A percentile compares a stretch with the other conserved stretches of the same genome.
Conservation (phyloP, 2,329 filamentous ascomycete genomes). For the Nannizziopsis barbatae region DNA sequence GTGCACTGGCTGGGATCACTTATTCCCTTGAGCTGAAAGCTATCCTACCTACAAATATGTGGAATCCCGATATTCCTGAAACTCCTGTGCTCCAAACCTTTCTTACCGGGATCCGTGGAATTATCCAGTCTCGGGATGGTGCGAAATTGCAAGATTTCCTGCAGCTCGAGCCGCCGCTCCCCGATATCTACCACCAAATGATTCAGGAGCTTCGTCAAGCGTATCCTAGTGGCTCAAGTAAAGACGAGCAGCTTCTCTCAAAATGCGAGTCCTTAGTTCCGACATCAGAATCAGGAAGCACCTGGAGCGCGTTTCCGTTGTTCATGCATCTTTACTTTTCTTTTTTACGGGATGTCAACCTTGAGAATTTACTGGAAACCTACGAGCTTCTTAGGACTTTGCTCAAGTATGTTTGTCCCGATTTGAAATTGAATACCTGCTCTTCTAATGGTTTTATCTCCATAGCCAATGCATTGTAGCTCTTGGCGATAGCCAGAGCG, state of each 20-base stretch:
- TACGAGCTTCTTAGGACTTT: slow-evolving; percentile 64
- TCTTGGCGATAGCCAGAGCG: slow-evolving; percentile 65
- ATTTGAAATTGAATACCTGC: background rate
- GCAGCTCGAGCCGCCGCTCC: slow-evolving; percentile 60
- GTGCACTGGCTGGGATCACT: background rate
- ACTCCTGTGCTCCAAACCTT: slow-evolving; percentile 60
- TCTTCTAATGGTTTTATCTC: background rate
- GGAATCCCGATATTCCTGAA: slow-evolving; percentile 12
- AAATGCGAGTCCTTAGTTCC: slow-evolving; percentile 53
- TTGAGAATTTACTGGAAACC: slow-evolving; percentile 60
- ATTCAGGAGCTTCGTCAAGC: slow-evolving; percentile 52
- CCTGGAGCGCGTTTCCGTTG: slow-evolving; percentile 65
- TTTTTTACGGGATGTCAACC: slow-evolving; percentile 71
- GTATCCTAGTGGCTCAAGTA: slow-evolving; percentile 39
- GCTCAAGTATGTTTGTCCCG: slow-evolving; percentile 50
- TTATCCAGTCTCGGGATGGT: slow-evolving; percentile 55
- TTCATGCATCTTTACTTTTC: slow-evolving; percentile 73
- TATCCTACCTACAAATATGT: slow-evolving; percentile 6
- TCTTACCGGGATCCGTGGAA: slow-evolving; percentile 50
- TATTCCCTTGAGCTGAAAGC: background rate
- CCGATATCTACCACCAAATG: slow-evolving; percentile 56
- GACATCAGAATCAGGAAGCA: slow-evolving; percentile 51
- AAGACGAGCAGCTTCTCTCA: slow-evolving; percentile 42
- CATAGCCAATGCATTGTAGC: slow-evolving; percentile 69
- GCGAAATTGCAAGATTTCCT: slow-evolving; percentile 57